Percentiles rank a stretch among this genome's conserved stretches.
Conservation (phyloP, 2,329 filamentous ascomycete species). For the Colletotrichum lentis region DNA sequence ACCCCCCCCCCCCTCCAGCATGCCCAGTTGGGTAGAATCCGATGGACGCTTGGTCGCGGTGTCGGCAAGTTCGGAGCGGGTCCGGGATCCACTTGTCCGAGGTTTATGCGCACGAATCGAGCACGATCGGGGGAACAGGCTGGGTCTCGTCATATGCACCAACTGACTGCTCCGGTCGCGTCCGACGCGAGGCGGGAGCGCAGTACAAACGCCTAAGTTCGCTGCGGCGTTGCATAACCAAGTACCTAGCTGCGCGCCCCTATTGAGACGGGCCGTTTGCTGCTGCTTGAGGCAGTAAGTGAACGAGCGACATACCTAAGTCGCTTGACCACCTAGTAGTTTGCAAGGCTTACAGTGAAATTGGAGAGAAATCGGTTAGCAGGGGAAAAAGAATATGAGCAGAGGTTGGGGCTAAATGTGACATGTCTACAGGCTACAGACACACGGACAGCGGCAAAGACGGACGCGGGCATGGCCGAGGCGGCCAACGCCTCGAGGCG, state of each 20-base stretch:
- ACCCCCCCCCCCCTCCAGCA: not conserved
- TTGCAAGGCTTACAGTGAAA: not conserved
- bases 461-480: conserved; percentile 16
- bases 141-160: conserved; percentile 15
- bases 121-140: conserved; percentile 19
- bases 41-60: not conserved
- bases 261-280: not conserved
- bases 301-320: not conserved
- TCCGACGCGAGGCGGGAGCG: conserved; percentile 5
- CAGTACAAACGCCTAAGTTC: not conserved
- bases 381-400: not conserved
- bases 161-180: conserved; percentile 11
- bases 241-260: not conserved
- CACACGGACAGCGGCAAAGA: not conserved
- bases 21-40: not conserved
- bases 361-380: not conserved
- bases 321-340: not conserved
- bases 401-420: not conserved
- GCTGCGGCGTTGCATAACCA: not conserved
- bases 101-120: conserved; percentile 35
- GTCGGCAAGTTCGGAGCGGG: conserved; percentile 33
- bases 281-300: not conserved
- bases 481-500: conserved; percentile 12
- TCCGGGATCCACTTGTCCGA: conserved; percentile 33
- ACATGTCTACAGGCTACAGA: not conserved